Evolutionary conservation across 2,329 filamentous ascomycete species (phyloP), one percentile per base, ranked within the genome.

Genomic region (Calycina marina): DNA sequence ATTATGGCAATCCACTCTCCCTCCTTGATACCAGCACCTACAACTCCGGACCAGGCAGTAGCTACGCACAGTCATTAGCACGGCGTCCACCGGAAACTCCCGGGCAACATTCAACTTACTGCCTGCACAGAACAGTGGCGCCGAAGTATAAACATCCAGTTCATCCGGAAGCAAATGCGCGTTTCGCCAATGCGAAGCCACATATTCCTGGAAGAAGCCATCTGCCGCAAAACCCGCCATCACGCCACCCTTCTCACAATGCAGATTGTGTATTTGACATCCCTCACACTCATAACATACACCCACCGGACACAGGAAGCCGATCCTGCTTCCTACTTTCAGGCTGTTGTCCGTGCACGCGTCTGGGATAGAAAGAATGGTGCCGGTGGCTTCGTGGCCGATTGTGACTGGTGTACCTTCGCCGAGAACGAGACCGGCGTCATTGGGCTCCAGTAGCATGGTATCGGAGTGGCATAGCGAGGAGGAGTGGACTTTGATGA

Each of bases 41-140:
- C 38, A 8, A 42, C 37, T 9, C 35, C 37, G 11, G 37, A 35
- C 37, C 35, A 38, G 30, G 35, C 32, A 1, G 63, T 67, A 30
- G n/a, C n/a, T n/a, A n/a, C n/a, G n/a, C n/a, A n/a, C n/a, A n/a
- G n/a, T n/a, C n/a, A n/a, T n/a, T n/a, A n/a, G n/a, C n/a, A n/a
- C n/a, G n/a, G n/a, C n/a, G n/a, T n/a, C n/a, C n/a, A n/a, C n/a
- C n/a, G n/a, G n/a, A n/a, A n/a, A n/a, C n/a, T n/a, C n/a, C n/a
- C n/a, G n/a, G n/a, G n/a, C n/a, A n/a, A n/a, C n/a, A n/a, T n/a
- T n/a, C n/a, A n/a, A n/a, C n/a, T n/a, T n/a, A n/a, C 66, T 58
- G 1, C 63, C 63, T 1, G 64, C 63, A 40, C 64, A 67, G 42
- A 67, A 63, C 4, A 67, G 41, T 11, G 62, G 58, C 18, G 61